Evolutionary conservation across 192 early-diverging fungal genomes (phyloP), one percentile per base, ranked within the genome.

Genomic region (Coemansia sp.): DNA sequence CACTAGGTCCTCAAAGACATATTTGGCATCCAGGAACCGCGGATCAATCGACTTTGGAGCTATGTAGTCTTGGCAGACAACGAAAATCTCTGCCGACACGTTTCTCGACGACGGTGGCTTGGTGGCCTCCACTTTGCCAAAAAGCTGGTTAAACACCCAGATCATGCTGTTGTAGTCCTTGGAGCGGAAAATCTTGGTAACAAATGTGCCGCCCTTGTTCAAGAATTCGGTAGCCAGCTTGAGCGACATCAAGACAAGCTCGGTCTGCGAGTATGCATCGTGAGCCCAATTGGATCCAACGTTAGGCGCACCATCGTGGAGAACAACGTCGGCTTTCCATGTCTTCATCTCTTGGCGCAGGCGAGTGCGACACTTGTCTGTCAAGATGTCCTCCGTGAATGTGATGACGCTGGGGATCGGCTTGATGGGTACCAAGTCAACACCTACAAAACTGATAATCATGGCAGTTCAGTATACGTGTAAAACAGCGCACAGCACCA

Each of bases 91-190:
- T 7, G 97, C 97, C 58, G 97, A 99, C 11, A 99, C 97, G 61
- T 94, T 95, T 85, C 97, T 89, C 38, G 97, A 99, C 39, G 94
- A 94, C 55, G 94, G 91, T 34, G 97, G 97, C 78, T 99, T 99
- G 32, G 97, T 99, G 1, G 97, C 97, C 81, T 99, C 96, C 64
- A 99, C 97, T 65, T 91, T 94, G 50, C 85, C 83, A 84, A 99
- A 99, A 41, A 99, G 78, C 82, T 98, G 95, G 73, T 98, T 94
- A 69, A 99, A 96, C 31, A 98, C 95, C 96, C 96, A 99, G 63
- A 99, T 88, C 39, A 99, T 85, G 69, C 95, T 96, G 86, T 98
- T 98, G 89, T 99, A 99, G 88, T 99, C 97, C 85, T 96, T 95
- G 68, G 95, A 98, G 65, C 97, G 87, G 85, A 99, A 99, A 31